Evolutionary conservation across 2,329 filamentous ascomycete genomes (phyloP).

Genomic region (Trichoderma simmonsii): DNA sequence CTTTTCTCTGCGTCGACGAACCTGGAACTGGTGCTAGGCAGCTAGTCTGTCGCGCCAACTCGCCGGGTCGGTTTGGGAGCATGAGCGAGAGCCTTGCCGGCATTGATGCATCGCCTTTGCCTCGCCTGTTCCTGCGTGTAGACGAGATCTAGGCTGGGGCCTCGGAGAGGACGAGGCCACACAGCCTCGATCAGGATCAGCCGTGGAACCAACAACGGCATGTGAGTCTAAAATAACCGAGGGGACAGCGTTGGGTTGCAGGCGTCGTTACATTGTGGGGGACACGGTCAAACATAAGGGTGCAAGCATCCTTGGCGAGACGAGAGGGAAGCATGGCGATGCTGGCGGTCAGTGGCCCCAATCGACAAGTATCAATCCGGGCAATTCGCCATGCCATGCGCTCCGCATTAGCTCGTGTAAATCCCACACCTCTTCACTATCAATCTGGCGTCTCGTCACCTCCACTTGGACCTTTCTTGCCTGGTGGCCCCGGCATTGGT

Average conservation of each 20-base stretch:
- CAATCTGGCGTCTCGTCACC: conserved; percentile 6
- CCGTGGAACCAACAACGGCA: background rate
- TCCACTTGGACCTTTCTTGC: background rate
- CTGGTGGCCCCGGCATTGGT: conserved; percentile 16
- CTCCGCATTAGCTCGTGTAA: background rate
- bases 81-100: background rate
- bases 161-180: background rate
- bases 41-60: background rate
- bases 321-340: background rate
- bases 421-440: background rate
- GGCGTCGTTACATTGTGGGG: background rate
- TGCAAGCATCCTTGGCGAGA: background rate
- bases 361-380: background rate
- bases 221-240: background rate
- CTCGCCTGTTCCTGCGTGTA: background rate
- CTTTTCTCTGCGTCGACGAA: background rate
- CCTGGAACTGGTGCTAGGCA: background rate
- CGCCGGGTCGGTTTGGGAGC: background rate
- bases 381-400: conserved; percentile 12
- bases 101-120: background rate
- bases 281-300: background rate
- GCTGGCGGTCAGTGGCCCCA: background rate
- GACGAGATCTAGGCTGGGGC: background rate
- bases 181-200: background rate
- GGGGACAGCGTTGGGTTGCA: background rate